These are phyloP conservation scores for Pleurotus cornucopiae DNA, from an alignment of 768 basidiomycete species.

Conservation along the genomic window DNA sequence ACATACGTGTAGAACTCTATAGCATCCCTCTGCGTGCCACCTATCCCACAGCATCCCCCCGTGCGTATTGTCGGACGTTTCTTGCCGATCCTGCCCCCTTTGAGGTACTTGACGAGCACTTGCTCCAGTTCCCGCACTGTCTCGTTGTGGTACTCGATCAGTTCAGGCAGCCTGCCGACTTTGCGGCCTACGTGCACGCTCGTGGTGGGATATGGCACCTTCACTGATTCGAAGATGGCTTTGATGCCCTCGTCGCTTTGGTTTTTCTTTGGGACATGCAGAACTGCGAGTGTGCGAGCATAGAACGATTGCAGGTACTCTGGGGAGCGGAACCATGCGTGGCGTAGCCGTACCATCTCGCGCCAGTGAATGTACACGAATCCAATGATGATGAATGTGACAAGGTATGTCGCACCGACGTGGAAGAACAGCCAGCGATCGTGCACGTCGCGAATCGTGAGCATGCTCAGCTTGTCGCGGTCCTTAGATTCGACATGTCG, in stretches of 20 bases:
- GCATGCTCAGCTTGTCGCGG: constrained; percentile 67
- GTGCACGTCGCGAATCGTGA: constrained; percentile 82
- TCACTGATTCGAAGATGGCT: constrained; percentile 66
- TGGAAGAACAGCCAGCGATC: constrained; percentile 79
- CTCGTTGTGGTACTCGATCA: constrained; percentile 89
- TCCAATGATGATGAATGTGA: constrained; percentile 70
- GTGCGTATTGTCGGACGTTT: constrained; percentile 78
- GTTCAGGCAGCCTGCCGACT: constrained; percentile 83
- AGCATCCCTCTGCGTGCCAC: constrained; percentile 83
- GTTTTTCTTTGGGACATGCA: constrained; percentile 71
- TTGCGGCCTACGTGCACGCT: constrained; percentile 86
- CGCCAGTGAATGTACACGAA: constrained; percentile 75
- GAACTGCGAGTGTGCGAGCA: constrained; percentile 85
- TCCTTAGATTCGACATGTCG: constrained; percentile 44
- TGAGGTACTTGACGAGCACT: constrained; percentile 86
- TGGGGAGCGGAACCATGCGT: constrained; percentile 85
- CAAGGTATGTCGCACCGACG: constrained; percentile 76
- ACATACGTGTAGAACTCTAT: constrained; percentile 91
- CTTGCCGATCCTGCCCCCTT: constrained; percentile 71
- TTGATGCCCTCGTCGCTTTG: constrained; percentile 85
- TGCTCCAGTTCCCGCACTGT: constrained; percentile 93
- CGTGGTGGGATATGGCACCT: constrained; percentile 87
- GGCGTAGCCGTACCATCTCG: constrained; percentile 73
- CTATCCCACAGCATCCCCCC: constrained; percentile 78
- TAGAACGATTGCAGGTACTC: constrained; percentile 90